Evolutionary conservation across 768 basidiomycete genomes (phyloP).

Genomic region (Suillus plorans): DNA sequence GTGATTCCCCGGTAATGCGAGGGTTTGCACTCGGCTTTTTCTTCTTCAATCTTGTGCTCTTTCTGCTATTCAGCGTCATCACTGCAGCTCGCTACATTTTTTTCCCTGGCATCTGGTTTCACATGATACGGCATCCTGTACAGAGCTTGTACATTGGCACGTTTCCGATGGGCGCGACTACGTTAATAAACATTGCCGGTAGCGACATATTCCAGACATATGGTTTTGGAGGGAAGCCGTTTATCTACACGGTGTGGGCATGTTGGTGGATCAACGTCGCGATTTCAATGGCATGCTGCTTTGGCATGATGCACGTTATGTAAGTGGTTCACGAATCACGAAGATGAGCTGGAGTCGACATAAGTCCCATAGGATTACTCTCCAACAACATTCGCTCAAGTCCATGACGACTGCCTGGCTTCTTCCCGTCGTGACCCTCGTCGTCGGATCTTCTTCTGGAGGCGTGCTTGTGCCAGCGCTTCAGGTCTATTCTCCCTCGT

Average conservation of each 20-base stretch:
- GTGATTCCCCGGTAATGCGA: constrained; percentile 38
- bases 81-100: constrained; percentile 51
- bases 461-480: constrained; percentile 56
- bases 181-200: constrained; percentile 53
- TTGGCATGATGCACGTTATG: constrained; percentile 68
- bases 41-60: constrained; percentile 57
- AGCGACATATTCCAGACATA: constrained; percentile 43
- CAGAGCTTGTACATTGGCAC: constrained; percentile 50
- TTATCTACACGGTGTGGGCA: constrained; percentile 58
- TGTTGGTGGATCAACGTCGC: constrained; percentile 70
- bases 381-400: constrained; percentile 58
- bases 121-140: constrained; percentile 49
- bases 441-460: constrained; percentile 70
- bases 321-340: constrained; percentile 37
- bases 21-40: constrained; percentile 50
- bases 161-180: constrained; percentile 61
- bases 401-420: constrained; percentile 67
- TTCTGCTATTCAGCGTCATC: constrained; percentile 46
- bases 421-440: constrained; percentile 71
- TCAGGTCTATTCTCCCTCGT: constrained; percentile 38
- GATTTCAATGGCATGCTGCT: constrained; percentile 56
- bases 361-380: constrained; percentile 42
- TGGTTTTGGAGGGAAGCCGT: constrained; percentile 48
- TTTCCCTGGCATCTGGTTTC: constrained; percentile 49
- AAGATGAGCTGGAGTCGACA: constrained; percentile 15